phyloP scores from a whole-genome alignment of 768 basidiomycete species.

The Candolleomyces eurysporus region DNA sequence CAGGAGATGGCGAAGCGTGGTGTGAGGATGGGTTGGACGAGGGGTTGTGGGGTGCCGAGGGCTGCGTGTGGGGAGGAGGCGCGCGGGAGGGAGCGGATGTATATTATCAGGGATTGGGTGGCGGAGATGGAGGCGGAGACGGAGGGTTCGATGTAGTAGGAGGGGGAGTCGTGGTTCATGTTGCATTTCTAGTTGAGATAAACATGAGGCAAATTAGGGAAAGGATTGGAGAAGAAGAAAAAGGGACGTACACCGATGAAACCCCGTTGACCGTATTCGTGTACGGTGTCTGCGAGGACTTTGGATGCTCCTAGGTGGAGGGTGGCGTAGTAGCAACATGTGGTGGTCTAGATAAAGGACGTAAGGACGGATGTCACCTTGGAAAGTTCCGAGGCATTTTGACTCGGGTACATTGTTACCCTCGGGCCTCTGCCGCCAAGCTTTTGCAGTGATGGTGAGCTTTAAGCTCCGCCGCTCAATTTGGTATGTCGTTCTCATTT shows the following conservation, averaged over 20 bases:
- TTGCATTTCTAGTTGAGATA: constrained; percentile 68
- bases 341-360: constrained; percentile 67
- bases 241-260: constrained; percentile 68
- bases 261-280: constrained; percentile 69
- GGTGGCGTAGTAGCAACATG: constrained; percentile 88
- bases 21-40: constrained; percentile 89
- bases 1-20: constrained; percentile 97
- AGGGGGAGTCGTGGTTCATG: constrained; percentile 76
- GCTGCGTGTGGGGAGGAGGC: constrained; percentile 19
- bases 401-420: no score
- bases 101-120: constrained; percentile 62
- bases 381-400: no score
- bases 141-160: constrained; percentile 68
- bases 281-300: constrained; percentile 73
- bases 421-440: no score
- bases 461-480: no score
- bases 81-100: constrained; percentile 60
- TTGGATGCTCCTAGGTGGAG: constrained; percentile 81
- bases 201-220: neutral
- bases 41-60: constrained; percentile 38
- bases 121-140: constrained; percentile 54
- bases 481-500: no score
- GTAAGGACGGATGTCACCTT: constrained; percentile 6
- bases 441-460: no score
- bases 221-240: neutral